Conservation (phyloP, 1,139 yeast species). For the Sugiyamaella sp. region DNA sequence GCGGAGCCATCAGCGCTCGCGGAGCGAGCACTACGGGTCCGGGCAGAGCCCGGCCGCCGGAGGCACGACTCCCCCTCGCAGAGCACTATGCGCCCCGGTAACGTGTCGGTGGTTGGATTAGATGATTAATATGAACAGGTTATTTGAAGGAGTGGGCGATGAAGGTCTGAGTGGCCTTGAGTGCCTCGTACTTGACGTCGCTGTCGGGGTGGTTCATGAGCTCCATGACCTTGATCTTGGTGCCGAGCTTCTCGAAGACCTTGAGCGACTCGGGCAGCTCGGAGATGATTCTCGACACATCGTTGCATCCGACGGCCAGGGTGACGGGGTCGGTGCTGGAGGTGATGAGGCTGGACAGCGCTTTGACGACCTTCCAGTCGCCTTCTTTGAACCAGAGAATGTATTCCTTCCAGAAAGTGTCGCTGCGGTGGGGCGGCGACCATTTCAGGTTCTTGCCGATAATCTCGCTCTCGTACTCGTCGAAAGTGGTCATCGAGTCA, state of each 20-base stretch:
- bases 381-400: constrained; percentile 72
- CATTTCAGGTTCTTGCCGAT: constrained; percentile 77
- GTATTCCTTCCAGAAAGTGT: constrained; percentile 89
- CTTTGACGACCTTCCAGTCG: constrained; percentile 71
- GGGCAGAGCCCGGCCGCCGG: background rate
- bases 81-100: too few species aligned
- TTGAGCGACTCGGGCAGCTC: constrained; percentile 58
- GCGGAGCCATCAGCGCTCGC: too few species aligned
- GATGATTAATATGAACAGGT: background rate
- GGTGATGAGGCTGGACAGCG: constrained; percentile 47
- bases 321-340: constrained; percentile 40
- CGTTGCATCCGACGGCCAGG: constrained; percentile 66
- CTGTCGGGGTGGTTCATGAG: constrained; percentile 81
- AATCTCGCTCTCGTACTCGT: constrained; percentile 86
- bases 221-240: constrained; percentile 81
- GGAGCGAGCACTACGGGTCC: constrained; percentile 1
- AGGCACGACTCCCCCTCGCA: too few species aligned
- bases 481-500: constrained; percentile 83
- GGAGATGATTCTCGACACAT: constrained; percentile 71
- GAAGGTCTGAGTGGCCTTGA: constrained; percentile 88
- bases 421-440: constrained; percentile 92
- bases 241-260: constrained; percentile 53
- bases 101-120: too few species aligned
- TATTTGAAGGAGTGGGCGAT: constrained; percentile 68
- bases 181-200: constrained; percentile 91